A percentile compares a stretch with the other conserved stretches of the same genome.
These are phyloP conservation scores for Mortierella sp. DNA, from an alignment of 371 early-diverging fungal genomes.

Conservation along the genomic window DNA sequence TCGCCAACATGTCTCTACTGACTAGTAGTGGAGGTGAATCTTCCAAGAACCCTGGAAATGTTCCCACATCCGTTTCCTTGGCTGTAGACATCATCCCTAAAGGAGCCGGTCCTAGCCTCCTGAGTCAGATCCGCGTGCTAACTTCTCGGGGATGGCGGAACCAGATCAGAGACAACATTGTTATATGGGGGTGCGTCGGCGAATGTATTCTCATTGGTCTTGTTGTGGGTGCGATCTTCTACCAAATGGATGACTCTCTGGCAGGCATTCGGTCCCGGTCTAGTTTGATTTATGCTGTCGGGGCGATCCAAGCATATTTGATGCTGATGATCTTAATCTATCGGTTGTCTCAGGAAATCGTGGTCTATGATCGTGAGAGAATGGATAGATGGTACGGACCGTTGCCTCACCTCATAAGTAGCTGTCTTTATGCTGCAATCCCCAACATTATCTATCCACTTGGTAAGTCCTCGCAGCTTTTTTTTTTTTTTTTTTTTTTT, in stretches of 20 bases:
- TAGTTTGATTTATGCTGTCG: conserved; percentile 31
- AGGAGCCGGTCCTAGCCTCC: conserved; percentile 26
- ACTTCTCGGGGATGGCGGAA: conserved; percentile 37
- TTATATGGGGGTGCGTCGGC: conserved; percentile 42
- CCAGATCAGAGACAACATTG: conserved; percentile 40
- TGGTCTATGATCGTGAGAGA: conserved; percentile 47
- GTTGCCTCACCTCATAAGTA: conserved; percentile 40
- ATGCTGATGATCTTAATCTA: conserved; percentile 46
- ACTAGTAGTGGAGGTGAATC: conserved; percentile 34
- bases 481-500: neutral
- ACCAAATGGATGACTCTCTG: conserved; percentile 17
- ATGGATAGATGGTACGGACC: conserved; percentile 53
- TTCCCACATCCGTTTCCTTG: conserved; percentile 10
- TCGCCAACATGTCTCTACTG: conserved; percentile 6
- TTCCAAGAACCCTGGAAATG: conserved; percentile 5
- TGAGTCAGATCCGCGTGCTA: conserved; percentile 38
- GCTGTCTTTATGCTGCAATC: conserved; percentile 22
- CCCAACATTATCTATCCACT: conserved; percentile 44
- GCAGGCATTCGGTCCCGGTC: conserved; percentile 35
- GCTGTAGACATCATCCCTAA: conserved; percentile 35
- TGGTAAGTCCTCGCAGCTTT: conserved; percentile 32
- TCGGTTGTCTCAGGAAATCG: conserved; percentile 33
- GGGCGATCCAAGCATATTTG: conserved; percentile 30
- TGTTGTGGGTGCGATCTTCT: conserved; percentile 34
- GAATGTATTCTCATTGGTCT: conserved; percentile 44